Percentiles rank a stretch among this genome's conserved stretches.
Conservation (phyloP, 371 early-diverging fungal species). For the Mucor velutinosus region DNA sequence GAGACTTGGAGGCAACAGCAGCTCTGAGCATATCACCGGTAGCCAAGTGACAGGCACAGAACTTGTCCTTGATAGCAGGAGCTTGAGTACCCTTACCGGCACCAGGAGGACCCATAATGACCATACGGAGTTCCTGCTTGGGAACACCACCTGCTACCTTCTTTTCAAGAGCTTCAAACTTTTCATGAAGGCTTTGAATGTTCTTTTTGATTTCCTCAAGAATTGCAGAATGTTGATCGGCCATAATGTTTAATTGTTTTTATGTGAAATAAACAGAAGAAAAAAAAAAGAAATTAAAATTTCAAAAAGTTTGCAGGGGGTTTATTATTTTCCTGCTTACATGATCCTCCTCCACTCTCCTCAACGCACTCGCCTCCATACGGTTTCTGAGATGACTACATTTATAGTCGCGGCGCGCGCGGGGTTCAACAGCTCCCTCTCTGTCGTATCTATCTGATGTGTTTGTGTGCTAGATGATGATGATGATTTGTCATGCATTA, state of each 20-base stretch:
- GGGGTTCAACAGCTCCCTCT: neutral
- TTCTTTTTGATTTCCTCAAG: slow-evolving; percentile 62
- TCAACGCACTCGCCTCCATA: neutral
- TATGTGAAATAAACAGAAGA: slow-evolving; percentile 1
- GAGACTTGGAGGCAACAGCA: slow-evolving; percentile 91
- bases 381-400: slow-evolving; percentile 1
- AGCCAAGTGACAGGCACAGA: slow-evolving; percentile 96
- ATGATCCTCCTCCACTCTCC: neutral
- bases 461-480: neutral
- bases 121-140: slow-evolving; percentile 73
- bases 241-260: slow-evolving; percentile 6
- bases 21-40: slow-evolving; percentile 99
- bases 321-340: slow-evolving; percentile 6
- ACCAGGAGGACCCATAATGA: slow-evolving; percentile 98
- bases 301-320: slow-evolving; percentile 6
- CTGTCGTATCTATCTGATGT: too few relatives aligned
- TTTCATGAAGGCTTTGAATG: slow-evolving; percentile 51
- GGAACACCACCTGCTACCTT: slow-evolving; percentile 47
- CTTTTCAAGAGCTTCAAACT: slow-evolving; percentile 54
- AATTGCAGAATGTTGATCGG: slow-evolving; percentile 42
- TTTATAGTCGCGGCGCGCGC: neutral
- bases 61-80: slow-evolving; percentile 92
- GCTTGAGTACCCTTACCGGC: slow-evolving; percentile 99
- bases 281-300: slow-evolving; percentile 4
- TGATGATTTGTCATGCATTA: neutral